Evolutionary conservation across 148 eudicot species (phyloP).

Genomic region (Fagopyrum tataricum): DNA sequence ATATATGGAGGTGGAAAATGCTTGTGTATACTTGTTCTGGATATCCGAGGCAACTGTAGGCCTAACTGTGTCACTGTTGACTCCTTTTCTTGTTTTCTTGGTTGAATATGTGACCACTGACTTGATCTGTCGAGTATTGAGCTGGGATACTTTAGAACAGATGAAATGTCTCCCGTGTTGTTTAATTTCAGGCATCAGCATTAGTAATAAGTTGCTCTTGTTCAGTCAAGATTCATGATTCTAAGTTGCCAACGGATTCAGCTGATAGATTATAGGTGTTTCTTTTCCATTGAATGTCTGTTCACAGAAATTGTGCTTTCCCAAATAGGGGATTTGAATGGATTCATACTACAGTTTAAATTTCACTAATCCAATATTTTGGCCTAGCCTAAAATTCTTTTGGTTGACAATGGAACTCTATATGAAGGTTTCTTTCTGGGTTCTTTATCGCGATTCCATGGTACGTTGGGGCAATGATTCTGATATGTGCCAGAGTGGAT

Average conservation of each 20-base stretch:
- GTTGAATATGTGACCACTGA: background rate
- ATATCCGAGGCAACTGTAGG: background rate
- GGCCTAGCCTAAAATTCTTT: background rate
- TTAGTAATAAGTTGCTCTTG: background rate
- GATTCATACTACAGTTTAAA: background rate
- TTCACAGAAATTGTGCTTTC: background rate
- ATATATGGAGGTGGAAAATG: background rate
- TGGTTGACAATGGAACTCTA: background rate
- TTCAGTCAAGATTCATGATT: background rate
- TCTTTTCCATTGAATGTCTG: background rate
- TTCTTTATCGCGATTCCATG: constrained; percentile 82
- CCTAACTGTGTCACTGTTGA: background rate
- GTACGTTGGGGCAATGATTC: constrained; percentile 82
- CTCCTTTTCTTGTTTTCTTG: background rate
- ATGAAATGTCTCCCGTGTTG: background rate
- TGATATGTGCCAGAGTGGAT: constrained; percentile 64
- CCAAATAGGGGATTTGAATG: background rate
- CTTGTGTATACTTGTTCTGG: background rate
- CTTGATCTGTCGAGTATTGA: background rate
- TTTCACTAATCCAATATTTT: background rate
- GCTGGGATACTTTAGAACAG: background rate
- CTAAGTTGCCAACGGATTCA: background rate
- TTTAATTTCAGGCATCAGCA: background rate
- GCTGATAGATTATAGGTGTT: background rate
- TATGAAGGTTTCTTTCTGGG: constrained; percentile 67